These are phyloP conservation scores for Verticillium albo-atrum DNA, from an alignment of 2,329 filamentous ascomycete genomes.

Conservation along the genomic window DNA sequence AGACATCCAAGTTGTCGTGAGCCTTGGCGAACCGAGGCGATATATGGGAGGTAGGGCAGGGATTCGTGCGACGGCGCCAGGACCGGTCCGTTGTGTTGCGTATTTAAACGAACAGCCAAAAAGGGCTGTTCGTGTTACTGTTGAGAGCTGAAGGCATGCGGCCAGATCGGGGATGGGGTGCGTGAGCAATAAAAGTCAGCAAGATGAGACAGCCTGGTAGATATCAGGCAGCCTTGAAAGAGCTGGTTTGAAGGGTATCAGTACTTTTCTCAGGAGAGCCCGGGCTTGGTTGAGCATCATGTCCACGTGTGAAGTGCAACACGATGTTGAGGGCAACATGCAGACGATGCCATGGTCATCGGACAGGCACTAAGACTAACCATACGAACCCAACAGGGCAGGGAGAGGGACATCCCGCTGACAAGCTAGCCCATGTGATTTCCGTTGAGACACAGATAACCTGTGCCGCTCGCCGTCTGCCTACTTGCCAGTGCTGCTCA, in stretches of 20 bases:
- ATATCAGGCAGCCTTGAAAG: background rate
- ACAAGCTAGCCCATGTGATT: background rate
- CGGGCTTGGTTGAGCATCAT: background rate
- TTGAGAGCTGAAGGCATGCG: background rate
- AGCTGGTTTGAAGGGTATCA: too few relatives aligned
- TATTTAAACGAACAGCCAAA: background rate
- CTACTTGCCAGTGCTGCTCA: background rate
- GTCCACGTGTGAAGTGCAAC: background rate
- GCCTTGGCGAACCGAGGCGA: too few relatives aligned
- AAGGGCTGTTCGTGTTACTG: background rate
- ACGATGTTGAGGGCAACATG: background rate
- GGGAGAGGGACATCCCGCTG: background rate
- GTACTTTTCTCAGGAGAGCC: background rate
- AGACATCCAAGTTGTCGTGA: background rate
- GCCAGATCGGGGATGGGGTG: background rate
- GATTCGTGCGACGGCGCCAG: background rate
- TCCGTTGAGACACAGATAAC: background rate
- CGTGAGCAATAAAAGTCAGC: background rate
- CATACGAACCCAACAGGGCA: too few relatives aligned
- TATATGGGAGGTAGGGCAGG: background rate
- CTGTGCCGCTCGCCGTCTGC: background rate
- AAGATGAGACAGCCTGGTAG: background rate
- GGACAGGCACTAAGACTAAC: background rate
- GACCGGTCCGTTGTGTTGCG: background rate
- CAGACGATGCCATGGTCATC: background rate